Conservation (phyloP, 208 protist genomes). For the Acanthamoeba polyphaga region DNA sequence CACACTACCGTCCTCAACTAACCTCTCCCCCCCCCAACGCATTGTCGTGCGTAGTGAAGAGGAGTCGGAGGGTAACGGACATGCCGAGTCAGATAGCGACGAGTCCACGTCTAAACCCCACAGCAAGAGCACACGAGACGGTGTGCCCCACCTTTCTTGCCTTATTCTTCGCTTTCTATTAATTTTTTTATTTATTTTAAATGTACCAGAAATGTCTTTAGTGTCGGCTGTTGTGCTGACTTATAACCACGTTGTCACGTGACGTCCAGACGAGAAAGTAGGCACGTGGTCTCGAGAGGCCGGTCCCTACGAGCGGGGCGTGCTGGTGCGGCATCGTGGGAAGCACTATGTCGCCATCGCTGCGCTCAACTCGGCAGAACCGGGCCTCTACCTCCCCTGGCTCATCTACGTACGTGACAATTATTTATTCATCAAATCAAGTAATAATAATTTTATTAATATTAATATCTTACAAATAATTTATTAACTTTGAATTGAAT, state of each 20-base stretch:
- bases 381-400: slow-evolving; percentile 42
- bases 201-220: background rate
- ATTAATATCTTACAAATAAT: no score
- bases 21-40: no score
- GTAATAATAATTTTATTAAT: background rate
- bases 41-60: background rate
- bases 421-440: background rate
- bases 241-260: background rate
- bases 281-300: slow-evolving; percentile 24
- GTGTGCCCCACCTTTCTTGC: background rate
- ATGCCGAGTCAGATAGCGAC: slow-evolving; percentile 14
- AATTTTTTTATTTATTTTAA: no score
- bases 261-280: background rate
- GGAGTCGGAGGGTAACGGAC: slow-evolving; percentile 30
- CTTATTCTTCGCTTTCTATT: background rate
- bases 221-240: background rate
- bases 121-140: background rate
- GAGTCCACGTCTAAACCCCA: background rate
- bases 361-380: slow-evolving; percentile 27
- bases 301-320: slow-evolving; percentile 52
- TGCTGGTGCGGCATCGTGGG: slow-evolving; percentile 59
- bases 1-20: no score
- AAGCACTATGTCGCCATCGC: slow-evolving; percentile 68
- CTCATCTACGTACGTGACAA: slow-evolving; percentile 61
- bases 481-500: no score